Conservation (phyloP, 805 yeast species). For the Candida nanaspora region DNA sequence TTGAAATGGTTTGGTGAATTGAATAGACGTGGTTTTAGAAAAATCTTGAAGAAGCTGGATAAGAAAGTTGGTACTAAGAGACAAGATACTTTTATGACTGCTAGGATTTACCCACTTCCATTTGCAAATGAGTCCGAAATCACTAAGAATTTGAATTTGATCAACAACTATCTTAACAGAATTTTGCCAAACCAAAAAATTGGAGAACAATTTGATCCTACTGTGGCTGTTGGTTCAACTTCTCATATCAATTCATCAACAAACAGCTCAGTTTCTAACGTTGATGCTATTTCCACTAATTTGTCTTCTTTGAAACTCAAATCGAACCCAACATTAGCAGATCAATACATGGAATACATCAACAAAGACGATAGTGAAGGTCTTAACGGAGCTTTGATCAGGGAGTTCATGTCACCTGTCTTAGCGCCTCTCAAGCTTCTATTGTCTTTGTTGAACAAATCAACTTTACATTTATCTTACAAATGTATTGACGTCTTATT, state of each 20-base stretch:
- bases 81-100: conserved; percentile 48
- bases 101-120: conserved; percentile 66
- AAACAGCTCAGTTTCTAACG: conserved; percentile 16
- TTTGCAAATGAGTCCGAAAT: conserved; percentile 70
- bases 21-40: conserved; percentile 82
- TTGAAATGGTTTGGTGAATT: conserved; percentile 92
- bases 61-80: conserved; percentile 64
- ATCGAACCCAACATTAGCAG: conserved; percentile 4
- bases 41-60: conserved; percentile 85
- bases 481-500: conserved; percentile 53
- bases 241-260: conserved; percentile 8
- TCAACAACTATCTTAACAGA: conserved; percentile 45
- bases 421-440: conserved; percentile 47
- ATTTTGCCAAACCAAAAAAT: conserved; percentile 36
- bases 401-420: conserved; percentile 36
- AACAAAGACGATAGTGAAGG: conserved; percentile 24
- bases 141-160: conserved; percentile 40
- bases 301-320: background rate
- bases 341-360: conserved; percentile 17
- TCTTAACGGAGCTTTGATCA: conserved; percentile 37
- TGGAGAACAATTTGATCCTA: conserved; percentile 2
- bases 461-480: conserved; percentile 49
- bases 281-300: conserved; percentile 8
- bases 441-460: conserved; percentile 56
- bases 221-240: background rate